phyloP scores from a whole-genome alignment of 2,329 filamentous ascomycete genomes.

The Penicillium sp. region DNA sequence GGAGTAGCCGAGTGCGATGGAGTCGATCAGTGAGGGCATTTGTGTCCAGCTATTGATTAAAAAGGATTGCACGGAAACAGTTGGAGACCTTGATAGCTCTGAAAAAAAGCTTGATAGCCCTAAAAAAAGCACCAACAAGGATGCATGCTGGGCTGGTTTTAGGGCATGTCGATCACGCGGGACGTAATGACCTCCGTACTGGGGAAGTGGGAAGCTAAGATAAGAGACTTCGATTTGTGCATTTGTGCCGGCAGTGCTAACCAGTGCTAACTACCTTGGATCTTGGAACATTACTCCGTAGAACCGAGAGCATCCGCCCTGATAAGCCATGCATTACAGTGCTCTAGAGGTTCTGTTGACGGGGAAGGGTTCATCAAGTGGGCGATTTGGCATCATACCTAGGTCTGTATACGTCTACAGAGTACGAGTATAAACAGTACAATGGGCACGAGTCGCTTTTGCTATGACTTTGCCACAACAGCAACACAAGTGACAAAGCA shows the following conservation, averaged over 20 bases:
- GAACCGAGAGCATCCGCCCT: background rate
- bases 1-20: background rate
- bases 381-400: background rate
- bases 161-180: conserved; percentile 25
- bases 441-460: too few species aligned
- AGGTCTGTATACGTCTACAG: background rate
- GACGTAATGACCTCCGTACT: conserved; percentile 6
- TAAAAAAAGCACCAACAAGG: background rate
- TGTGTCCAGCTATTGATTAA: too few species aligned
- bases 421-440: background rate
- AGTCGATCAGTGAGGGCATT: background rate
- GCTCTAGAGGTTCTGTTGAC: background rate
- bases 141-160: conserved; percentile 1
- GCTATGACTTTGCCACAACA: too few species aligned
- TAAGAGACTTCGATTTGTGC: background rate
- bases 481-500: background rate
- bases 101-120: too few species aligned
- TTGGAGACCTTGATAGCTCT: too few species aligned
- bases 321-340: conserved; percentile 1
- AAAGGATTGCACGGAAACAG: too few species aligned
- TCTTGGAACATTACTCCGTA: too few species aligned
- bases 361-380: background rate
- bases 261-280: background rate
- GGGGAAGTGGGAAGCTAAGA: background rate
- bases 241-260: too few species aligned